phyloP scores from a whole-genome alignment of 106 monocot genomes.

The Dioscorea zingiberensis region DNA sequence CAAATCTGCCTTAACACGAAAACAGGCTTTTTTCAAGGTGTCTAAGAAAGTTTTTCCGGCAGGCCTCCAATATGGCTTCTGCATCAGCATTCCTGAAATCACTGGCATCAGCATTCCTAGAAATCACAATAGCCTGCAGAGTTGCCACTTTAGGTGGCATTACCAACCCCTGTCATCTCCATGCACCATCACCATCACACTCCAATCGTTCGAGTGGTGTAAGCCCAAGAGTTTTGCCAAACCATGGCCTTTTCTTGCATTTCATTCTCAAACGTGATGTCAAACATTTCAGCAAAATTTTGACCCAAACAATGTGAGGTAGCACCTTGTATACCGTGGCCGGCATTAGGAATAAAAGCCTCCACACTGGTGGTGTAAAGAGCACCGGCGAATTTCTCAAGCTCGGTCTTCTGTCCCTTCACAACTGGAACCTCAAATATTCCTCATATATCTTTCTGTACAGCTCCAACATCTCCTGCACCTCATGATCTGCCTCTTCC shows the following conservation, averaged over 20 bases:
- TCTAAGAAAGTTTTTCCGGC: conserved; percentile 50
- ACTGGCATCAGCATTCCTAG: no score
- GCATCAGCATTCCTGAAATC: conserved; percentile 84
- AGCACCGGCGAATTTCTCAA: conserved; percentile 96
- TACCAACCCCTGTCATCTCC: conserved; percentile 93
- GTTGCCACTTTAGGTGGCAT: conserved; percentile 87
- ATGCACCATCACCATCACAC: conserved; percentile 97
- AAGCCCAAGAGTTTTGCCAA: conserved; percentile 99
- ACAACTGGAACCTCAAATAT: conserved; percentile 77
- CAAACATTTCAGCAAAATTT: conserved; percentile 98
- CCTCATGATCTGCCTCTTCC: conserved; percentile 90
- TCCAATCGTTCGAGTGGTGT: conserved; percentile 87
- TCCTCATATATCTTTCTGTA: conserved; percentile 95
- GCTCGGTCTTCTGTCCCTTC: conserved; percentile 83
- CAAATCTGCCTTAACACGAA: conserved; percentile 64
- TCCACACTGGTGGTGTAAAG: conserved; percentile 96
- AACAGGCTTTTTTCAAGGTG: conserved; percentile 45
- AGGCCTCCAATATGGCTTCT: conserved; percentile 68
- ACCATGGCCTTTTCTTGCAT: conserved; percentile 81
- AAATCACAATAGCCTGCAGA: conserved; percentile 68
- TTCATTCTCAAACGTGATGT: conserved; percentile 91
- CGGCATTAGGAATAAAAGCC: conserved; percentile 92
- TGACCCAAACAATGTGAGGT: conserved; percentile 99
- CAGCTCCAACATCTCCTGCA: conserved; percentile 85
- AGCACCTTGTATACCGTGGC: conserved; percentile 94